Conservation (phyloP, 2,329 filamentous ascomycete genomes). For the Pochonia chlamydosporia region DNA sequence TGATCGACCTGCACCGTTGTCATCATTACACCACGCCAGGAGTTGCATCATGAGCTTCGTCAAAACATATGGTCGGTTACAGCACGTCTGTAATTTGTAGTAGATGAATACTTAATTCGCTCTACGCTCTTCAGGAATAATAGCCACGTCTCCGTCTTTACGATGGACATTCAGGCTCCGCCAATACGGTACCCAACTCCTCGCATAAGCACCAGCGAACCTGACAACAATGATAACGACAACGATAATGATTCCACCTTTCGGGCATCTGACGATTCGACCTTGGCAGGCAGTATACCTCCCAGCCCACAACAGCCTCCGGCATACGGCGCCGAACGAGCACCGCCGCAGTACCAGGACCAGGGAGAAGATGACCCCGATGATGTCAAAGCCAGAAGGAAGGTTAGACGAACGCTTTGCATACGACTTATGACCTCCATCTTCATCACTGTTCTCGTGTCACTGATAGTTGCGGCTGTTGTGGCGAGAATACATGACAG, state of each 20-base stretch:
- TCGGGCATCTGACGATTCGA: constrained; percentile 8
- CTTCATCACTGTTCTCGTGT: constrained; percentile 18
- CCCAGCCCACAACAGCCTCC: constrained; percentile 13
- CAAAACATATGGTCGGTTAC: not conserved
- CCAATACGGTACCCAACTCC: constrained; percentile 8
- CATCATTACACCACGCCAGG: not conserved
- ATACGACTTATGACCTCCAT: constrained; percentile 17
- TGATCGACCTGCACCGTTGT: not conserved
- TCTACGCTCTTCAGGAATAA: not conserved
- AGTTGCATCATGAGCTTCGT: not conserved
- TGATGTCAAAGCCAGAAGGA: constrained; percentile 8
- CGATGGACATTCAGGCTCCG: constrained; percentile 11
- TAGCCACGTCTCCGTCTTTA: not conserved
- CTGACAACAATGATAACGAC: constrained; percentile 1
- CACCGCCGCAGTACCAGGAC: constrained; percentile 12
- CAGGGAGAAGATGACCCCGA: constrained; percentile 6
- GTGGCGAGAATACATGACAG: constrained; percentile 15
- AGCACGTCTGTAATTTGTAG: not conserved
- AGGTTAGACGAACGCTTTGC: constrained; percentile 12
- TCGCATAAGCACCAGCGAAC: constrained; percentile 6
- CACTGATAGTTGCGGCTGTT: constrained; percentile 17
- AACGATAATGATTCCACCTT: constrained; percentile 1
- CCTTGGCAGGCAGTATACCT: constrained; percentile 8
- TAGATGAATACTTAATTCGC: not conserved
- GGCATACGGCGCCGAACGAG: constrained; percentile 14